Evolutionary conservation across 1,284 basidiomycete species (phyloP), one percentile per base, ranked within the genome.

Genomic region (Rhodotorula sp.): DNA sequence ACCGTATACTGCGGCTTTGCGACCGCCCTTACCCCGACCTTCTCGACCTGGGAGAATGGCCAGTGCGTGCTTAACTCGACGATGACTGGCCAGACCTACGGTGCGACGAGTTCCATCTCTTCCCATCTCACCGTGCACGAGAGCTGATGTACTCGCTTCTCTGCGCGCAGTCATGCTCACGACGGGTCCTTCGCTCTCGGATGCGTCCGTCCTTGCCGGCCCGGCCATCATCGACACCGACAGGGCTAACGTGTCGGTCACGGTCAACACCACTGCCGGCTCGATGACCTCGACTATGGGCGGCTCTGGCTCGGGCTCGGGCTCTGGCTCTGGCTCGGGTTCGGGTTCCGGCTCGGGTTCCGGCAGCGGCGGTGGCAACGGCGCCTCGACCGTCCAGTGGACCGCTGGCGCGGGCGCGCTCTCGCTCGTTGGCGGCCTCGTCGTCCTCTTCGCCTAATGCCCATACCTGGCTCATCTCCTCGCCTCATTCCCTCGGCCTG

Each of bases 21-120:
- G 68, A 83, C 82, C 13, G 82, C 86, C 64, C 85, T 86, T 53
- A 84, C 84, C 3, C 83, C 85, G 23, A 82, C 81, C 8, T 81
- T 86, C 63, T 76, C 84, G 3, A 61, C 64, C 50, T 67, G 67
- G 59, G 9, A 42, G 14, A 69, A 73, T 61, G 64, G 57, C 27
- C 12, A 56, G 19, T 74, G 73, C 58, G 60, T 53, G 48, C 68
- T 73, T 66, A 69, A 69, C 53, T 19, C 67, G 61, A 67, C 71
- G 49, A 34, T 34, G 34, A 42, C 25, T 27, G 68, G 68, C 41
- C 68, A 67, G 54, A 56, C 53, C 48, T 67, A 59, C 46, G 58
- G 62, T 64, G 3, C 8, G 21, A 19, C 49, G 14, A 34, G 49
- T 16, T 48, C 55, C 9, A 14, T 16, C 25, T 50, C 21, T 21